A percentile compares a stretch with the other conserved stretches of the same genome.
phyloP scores from a whole-genome alignment of 768 basidiomycete species.

The Collybia nuda region DNA sequence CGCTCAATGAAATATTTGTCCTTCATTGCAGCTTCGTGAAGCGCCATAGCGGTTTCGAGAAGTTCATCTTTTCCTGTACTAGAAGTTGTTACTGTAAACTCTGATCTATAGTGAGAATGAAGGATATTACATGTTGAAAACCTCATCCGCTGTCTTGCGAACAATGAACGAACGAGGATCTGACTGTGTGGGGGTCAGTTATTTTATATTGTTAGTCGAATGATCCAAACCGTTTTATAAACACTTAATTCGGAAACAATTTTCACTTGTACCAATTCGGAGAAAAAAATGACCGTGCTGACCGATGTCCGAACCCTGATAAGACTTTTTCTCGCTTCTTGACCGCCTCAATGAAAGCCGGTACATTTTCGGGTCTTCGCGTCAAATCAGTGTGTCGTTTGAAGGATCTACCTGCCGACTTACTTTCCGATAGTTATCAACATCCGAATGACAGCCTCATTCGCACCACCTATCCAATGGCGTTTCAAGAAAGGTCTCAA shows the following conservation, averaged over 20 bases:
- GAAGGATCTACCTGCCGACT: slow-evolving; percentile 17
- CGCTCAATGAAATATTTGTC: slow-evolving; percentile 88
- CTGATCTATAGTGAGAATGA: neutral
- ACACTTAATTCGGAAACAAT: slow-evolving; percentile 35
- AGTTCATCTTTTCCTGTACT: slow-evolving; percentile 87
- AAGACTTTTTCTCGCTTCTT: slow-evolving; percentile 87
- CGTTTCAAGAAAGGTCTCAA: slow-evolving; percentile 5
- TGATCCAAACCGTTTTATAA: slow-evolving; percentile 64
- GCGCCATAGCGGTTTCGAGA: slow-evolving; percentile 84
- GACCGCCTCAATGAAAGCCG: slow-evolving; percentile 81
- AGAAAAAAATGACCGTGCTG: slow-evolving; percentile 15
- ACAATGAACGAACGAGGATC: slow-evolving; percentile 92
- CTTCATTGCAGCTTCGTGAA: slow-evolving; percentile 86
- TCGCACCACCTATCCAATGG: slow-evolving; percentile 66
- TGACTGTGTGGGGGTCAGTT: slow-evolving; percentile 46
- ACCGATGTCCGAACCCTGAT: slow-evolving; percentile 89
- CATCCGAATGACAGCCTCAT: slow-evolving; percentile 95
- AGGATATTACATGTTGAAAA: slow-evolving; percentile 74
- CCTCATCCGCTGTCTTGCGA: slow-evolving; percentile 86
- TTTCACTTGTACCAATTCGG: no score
- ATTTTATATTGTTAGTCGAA: neutral
- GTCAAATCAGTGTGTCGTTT: neutral
- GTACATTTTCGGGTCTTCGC: slow-evolving; percentile 76
- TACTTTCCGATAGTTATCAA: slow-evolving; percentile 83
- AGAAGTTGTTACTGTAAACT: neutral